Percentiles rank a stretch among this genome's conserved stretches.
phyloP scores from a whole-genome alignment of 2,329 filamentous ascomycete genomes.

The Ramularia endophylla region DNA sequence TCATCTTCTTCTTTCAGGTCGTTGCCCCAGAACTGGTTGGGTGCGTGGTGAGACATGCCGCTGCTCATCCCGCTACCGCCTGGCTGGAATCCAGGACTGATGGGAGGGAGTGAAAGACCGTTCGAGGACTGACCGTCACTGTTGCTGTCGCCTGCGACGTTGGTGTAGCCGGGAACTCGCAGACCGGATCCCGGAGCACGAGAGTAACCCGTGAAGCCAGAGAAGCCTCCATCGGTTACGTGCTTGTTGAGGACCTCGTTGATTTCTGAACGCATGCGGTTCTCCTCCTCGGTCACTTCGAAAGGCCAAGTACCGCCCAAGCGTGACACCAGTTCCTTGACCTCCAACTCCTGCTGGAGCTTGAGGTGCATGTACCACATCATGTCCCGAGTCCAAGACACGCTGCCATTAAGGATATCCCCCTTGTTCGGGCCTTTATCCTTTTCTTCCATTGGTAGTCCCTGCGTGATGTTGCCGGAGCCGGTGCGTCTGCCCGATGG shows the following conservation, averaged over 20 bases:
- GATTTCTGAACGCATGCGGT: constrained; percentile 90
- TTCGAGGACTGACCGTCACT: constrained; percentile 46
- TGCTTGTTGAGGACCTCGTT: constrained; percentile 81
- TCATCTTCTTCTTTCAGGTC: constrained; percentile 95
- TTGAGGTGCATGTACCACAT: constrained; percentile 96
- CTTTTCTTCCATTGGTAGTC: constrained; percentile 89
- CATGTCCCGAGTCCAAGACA: constrained; percentile 93
- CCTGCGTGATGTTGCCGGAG: constrained; percentile 81
- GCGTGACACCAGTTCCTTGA: constrained; percentile 67
- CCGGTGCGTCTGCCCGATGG: constrained; percentile 65
- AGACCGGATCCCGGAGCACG: constrained; percentile 77
- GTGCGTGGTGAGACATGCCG: constrained; percentile 43
- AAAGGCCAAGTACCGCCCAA: constrained; percentile 74
- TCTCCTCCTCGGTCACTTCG: constrained; percentile 83
- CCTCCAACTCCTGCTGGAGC: constrained; percentile 80
- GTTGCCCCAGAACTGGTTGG: constrained; percentile 38
- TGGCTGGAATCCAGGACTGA: constrained; percentile 52
- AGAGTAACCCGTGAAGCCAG: constrained; percentile 56
- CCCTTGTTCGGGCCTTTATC: constrained; percentile 99
- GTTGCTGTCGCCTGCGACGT: constrained; percentile 75
- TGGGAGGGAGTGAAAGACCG: constrained; percentile 27
- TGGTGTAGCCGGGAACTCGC: constrained; percentile 87
- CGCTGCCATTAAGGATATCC: constrained; percentile 93
- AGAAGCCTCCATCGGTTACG: constrained; percentile 59
- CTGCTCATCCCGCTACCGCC: constrained; percentile 59